phyloP scores from a whole-genome alignment of 768 basidiomycete genomes.

The Suillus subaureus region DNA sequence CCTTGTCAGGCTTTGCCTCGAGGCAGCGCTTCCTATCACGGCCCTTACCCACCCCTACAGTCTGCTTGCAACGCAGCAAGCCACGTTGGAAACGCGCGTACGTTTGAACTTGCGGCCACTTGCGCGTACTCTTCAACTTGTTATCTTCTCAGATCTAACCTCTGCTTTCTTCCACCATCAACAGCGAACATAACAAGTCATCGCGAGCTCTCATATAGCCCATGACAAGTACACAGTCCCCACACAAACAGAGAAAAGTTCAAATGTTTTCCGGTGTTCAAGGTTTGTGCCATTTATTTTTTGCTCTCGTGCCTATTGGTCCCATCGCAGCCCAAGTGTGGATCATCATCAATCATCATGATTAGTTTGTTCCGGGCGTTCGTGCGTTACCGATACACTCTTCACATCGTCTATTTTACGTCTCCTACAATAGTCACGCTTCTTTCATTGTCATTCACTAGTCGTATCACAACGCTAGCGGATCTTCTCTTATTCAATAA shows the following conservation, averaged over 20 bases:
- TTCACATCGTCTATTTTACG: constrained; percentile 36
- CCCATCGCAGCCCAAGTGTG: constrained; percentile 12
- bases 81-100: constrained; percentile 74
- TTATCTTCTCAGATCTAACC: constrained; percentile 36
- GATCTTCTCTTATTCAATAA: constrained; percentile 16
- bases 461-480: constrained; percentile 9
- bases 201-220: constrained; percentile 24
- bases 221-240: constrained; percentile 60
- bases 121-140: constrained; percentile 12
- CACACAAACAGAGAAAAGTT: constrained; percentile 58
- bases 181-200: constrained; percentile 22
- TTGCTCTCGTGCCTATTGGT: constrained; percentile 21
- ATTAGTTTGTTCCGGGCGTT: constrained; percentile 19
- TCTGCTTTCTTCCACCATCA: constrained; percentile 32
- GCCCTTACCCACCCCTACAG: constrained; percentile 55
- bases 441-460: constrained; percentile 4
- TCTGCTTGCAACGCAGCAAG: constrained; percentile 40
- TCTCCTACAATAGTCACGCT: constrained; percentile 13
- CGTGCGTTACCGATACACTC: constrained; percentile 24
- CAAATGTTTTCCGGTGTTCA: constrained; percentile 50
- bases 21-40: constrained; percentile 55
- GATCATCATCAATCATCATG: constrained; percentile 13
- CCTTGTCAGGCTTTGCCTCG: constrained; percentile 32
- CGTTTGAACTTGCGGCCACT: constrained; percentile 12
- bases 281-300: constrained; percentile 42